Evolutionary conservation across 306 rosid species (phyloP), one percentile per base, ranked within the genome.

Genomic region (Corylus heterophylla): DNA sequence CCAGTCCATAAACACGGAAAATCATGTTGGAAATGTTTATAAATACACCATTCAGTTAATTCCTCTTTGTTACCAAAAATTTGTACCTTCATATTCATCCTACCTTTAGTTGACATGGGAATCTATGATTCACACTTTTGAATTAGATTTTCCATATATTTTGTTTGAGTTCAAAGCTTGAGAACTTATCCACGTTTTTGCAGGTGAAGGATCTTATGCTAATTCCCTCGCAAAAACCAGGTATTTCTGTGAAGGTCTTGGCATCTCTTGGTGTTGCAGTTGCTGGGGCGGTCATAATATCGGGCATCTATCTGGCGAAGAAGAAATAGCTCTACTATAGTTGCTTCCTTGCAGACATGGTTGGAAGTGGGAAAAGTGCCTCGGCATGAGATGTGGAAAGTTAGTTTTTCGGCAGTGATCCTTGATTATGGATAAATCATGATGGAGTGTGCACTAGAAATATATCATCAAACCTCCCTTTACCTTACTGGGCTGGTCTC

Each of bases 151-250:
- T 78, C 39, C 39, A 51, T 47, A 42, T 42, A 42, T 45, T 50
- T 50, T 22, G 56, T 51, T 18, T 44, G 44, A 59, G 20, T 16
- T 37, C 47, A 47, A 80, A 39, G 67, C 79, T 31, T 47, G 22
- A 69, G 18, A 71, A 63, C 66, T 7, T 71, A 52, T 22, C 69
- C 20, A 0, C 27, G 44, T 74, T 45, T 81, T 18, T 75, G 85
- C 89, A 95, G 99, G 80, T 91, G 79, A 90, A 75, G 77, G 98
- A 95, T 82, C 93, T 95, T 61, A 47, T 91, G 91, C 86, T 77
- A 80, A 44, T 88, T 83, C 98, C 95, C 12, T 75, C 90, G 17
- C 83, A 84, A 14, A 81, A 79, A 74, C 81, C 84, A 12, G 76
- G 54, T 44, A 1, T 84, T 56, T 82, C 96, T 1, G n/a, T 56